phyloP scores from a whole-genome alignment of 495 filamentous ascomycete species.

The Ascobolus immersus region DNA sequence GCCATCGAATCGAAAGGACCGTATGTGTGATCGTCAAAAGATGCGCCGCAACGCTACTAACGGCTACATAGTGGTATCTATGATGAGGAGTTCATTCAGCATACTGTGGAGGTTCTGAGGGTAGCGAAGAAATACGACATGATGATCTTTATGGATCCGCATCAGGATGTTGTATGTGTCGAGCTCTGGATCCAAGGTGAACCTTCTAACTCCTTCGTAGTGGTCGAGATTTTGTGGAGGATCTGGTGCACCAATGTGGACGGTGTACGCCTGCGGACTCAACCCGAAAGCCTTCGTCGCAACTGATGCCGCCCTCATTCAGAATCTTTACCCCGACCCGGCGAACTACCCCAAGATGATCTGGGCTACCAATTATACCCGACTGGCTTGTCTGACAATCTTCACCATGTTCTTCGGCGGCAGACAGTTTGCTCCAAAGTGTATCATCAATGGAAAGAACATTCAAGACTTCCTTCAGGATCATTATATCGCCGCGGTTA shows the following conservation, averaged over 20 bases:
- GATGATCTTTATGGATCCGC: constrained; percentile 90
- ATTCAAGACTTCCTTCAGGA: constrained; percentile 88
- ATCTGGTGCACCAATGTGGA: constrained; percentile 95
- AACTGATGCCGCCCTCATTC: constrained; percentile 80
- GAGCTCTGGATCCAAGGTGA: neutral
- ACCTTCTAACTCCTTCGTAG: constrained; percentile 18
- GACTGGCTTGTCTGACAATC: constrained; percentile 43
- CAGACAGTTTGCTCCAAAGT: constrained; percentile 82
- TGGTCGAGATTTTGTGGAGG: constrained; percentile 90
- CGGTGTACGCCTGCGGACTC: constrained; percentile 73
- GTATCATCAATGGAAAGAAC: constrained; percentile 78
- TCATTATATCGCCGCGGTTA: constrained; percentile 58
- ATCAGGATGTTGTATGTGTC: constrained; percentile 67
- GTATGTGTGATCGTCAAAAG: neutral
- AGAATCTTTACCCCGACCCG: constrained; percentile 79
- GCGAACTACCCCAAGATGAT: constrained; percentile 91
- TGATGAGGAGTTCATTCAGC: constrained; percentile 78
- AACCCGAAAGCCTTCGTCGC: constrained; percentile 60
- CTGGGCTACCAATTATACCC: constrained; percentile 88
- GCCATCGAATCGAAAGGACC: constrained; percentile 88
- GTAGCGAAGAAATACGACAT: constrained; percentile 76
- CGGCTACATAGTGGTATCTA: constrained; percentile 36
- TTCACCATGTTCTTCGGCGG: constrained; percentile 60
- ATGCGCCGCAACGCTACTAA: neutral
- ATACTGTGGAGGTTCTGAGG: constrained; percentile 63